Evolutionary conservation across 345 rosid species (phyloP).

Genomic region (Salix viminalis): DNA sequence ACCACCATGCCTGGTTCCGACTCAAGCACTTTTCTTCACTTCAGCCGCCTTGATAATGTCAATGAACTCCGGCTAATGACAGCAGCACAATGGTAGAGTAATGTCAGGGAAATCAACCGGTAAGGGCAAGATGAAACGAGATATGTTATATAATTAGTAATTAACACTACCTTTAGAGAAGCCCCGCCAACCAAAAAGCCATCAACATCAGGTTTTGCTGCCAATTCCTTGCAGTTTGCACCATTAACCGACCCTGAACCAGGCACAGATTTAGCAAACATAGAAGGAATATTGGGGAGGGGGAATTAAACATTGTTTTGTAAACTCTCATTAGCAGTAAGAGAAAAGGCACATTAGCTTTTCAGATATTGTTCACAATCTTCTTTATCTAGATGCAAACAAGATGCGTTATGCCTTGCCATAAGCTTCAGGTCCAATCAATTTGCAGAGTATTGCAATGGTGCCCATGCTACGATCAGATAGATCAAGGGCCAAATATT

Average conservation of each 20-base stretch:
- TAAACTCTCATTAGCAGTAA: background rate
- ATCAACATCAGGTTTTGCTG: slow-evolving; percentile 66
- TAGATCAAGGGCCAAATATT: background rate
- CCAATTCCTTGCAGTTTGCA: slow-evolving; percentile 80
- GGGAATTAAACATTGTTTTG: background rate
- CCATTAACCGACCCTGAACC: slow-evolving; percentile 72
- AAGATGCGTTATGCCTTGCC: background rate
- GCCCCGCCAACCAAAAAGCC: slow-evolving; percentile 95
- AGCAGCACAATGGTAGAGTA: background rate
- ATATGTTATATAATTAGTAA: background rate
- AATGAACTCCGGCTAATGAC: slow-evolving; percentile 50
- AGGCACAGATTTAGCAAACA: background rate
- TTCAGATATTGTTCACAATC: background rate
- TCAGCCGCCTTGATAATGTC: slow-evolving; percentile 54
- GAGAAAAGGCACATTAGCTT: background rate
- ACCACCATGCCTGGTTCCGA: background rate
- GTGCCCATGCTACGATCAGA: background rate
- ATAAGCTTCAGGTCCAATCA: background rate
- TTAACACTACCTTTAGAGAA: slow-evolving; percentile 55
- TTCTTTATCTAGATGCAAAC: background rate
- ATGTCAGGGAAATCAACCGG: background rate
- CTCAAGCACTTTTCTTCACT: slow-evolving; percentile 43
- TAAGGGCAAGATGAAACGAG: background rate
- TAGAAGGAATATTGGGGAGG: background rate
- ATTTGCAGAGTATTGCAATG: background rate